Base-by-base conservation (phyloP, 2,329 filamentous ascomycete genomes). In the Cyphellophora europaea region DNA sequence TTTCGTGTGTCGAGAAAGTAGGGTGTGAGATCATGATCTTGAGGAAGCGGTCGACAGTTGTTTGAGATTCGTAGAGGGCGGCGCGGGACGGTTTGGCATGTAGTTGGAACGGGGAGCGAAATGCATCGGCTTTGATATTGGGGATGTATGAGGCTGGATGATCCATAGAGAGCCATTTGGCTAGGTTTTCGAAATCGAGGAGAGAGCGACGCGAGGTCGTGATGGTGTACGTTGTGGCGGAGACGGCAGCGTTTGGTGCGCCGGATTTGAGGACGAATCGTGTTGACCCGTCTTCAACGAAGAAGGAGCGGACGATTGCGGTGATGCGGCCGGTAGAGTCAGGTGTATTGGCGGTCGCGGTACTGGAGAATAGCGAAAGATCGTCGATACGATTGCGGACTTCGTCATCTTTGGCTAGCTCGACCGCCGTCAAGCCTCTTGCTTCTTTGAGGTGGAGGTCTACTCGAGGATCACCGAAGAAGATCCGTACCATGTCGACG, bases 141-240 rank as follows among this genome's bases (percentile, higher is more conserved):
- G 91, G 91, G 27, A 98, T 75, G 81, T 93, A 98, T 6, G 91
- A 96, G 1, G 88, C 89, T 14, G 93, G 91, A 53, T 94, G 87
- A 57, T 98, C 91, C 34, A 89, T 71, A 1, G 81, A 74, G 12
- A 98, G 71, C 54, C 91, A 82, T 53, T 77, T 81, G 6, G 83
- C 80, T 2, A 98, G 70, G 49, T 89, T 87, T 59, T 95, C 87
- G 53, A 98, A 98, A 53, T 98, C 91, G 2, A 76, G 66, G 25
- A 93, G 69, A 8, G 86, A 93, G 21, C 91, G 77, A 34, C 89
- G 79, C 57, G 88, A 94, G 1, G 91, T 98, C 3, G 89, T 96
- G 28, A 98, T 86, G 0, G 88, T 94, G 53, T 64, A 66, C 3
- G 91, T 93, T 37, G 80, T 88, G 35, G 82, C 77, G 43, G 80